phyloP scores from a whole-genome alignment of 768 basidiomycete species.

The Lactarius tabidus region DNA sequence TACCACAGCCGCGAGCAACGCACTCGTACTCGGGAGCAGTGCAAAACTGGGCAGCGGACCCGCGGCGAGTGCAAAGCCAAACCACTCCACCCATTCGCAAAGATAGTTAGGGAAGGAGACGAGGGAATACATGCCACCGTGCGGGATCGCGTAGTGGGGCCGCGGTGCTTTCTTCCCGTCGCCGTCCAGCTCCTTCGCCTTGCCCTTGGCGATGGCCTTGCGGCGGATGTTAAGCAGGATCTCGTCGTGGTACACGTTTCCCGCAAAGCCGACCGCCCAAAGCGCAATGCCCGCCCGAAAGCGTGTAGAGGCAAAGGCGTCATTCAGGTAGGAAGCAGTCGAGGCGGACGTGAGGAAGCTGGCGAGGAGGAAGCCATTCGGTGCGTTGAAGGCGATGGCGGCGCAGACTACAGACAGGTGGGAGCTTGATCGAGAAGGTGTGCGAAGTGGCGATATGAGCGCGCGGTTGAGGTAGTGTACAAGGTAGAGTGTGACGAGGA shows the following conservation, averaged over 20 bases:
- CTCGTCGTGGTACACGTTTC: constrained; percentile 90
- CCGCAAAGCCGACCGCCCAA: constrained; percentile 68
- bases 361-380: constrained; percentile 71
- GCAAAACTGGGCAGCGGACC: constrained; percentile 42
- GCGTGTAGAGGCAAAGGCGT: constrained; percentile 33
- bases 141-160: constrained; percentile 75
- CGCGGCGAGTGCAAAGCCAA: constrained; percentile 78
- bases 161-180: constrained; percentile 18
- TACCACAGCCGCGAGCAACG: not conserved
- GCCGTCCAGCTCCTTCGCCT: constrained; percentile 26
- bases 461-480: constrained; percentile 83
- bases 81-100: constrained; percentile 95
- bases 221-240: constrained; percentile 79
- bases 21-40: constrained; percentile 8
- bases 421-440: constrained; percentile 71
- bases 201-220: constrained; percentile 42
- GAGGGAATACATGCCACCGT: constrained; percentile 68
- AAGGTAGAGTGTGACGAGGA: constrained; percentile 59
- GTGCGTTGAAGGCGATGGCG: constrained; percentile 61
- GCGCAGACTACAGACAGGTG: constrained; percentile 60
- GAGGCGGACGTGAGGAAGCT: constrained; percentile 60
- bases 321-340: constrained; percentile 42
- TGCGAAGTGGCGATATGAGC: constrained; percentile 71
- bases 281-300: constrained; percentile 64
- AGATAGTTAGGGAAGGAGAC: constrained; percentile 93